Evolutionary conservation across 108 stramenopile genomes (phyloP), one percentile per base, ranked within the genome.

Genomic region (Skeletonema menzelii): DNA sequence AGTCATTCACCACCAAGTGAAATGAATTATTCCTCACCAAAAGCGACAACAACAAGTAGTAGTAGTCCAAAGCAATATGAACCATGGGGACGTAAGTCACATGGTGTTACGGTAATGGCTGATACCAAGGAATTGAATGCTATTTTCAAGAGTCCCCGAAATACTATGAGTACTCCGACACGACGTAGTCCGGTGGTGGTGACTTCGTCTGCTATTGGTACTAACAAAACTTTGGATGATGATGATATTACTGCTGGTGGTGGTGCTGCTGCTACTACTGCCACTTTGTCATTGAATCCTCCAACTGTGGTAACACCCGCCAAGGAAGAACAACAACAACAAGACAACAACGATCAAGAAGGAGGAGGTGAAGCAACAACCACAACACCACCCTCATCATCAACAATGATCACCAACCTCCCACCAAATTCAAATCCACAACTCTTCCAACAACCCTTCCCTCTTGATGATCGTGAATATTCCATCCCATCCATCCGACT

Each of bases 401-500:
- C n/a, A 14, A 32, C 59, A 30, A 59, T 53, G 49, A 53, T 53
- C 2, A 53, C 49, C 49, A 53, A 53, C 22, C 49, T 53, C 8
- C 49, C 49, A 53, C 49, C 49, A 20, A 53, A 53, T 22, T 22
- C 22, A 53, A 22, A 53, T 22, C 49, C 49, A 4, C 5, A 53
- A 53, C 8, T 22, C 30, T 10, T 13, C 27, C 57, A 40, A 19
- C 57, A 40, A 19, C 56, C 76, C 59, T 59, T 77, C 56, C 76
- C 80, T 22, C 56, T 82, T 12, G 76, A 82, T 20, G 70, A 77
- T 66, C 76, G 71, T 24, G 62, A 82, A 24, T 82, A 76, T 65
- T 82, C 80, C 56, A 82, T 82, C 40, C 80, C 80, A 11, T 82
- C 80, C 47, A 82, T 82, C 27, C 75, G 76, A 31, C 75, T 82